Evolutionary conservation across 2,329 filamentous ascomycete species (phyloP), one percentile per base, ranked within the genome.

Genomic region (Botrytis fragariae): DNA sequence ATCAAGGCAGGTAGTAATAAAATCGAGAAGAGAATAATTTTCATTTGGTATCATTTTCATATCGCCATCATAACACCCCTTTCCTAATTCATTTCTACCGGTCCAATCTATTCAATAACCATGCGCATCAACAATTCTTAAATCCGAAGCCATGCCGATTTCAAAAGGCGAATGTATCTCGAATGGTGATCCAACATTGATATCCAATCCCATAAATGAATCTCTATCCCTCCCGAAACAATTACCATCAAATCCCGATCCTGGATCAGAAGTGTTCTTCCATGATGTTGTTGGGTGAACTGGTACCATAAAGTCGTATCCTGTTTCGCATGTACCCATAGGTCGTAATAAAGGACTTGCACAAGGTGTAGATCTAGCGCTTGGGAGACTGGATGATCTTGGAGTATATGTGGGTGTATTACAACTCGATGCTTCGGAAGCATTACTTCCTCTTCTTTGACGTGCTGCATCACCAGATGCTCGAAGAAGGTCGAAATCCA

Each of bases 401-500:
- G 48, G 48, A 12, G 3, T 69, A 16, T 69, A 57, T 57, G 65
- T 16, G 29, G 37, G 18, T 57, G 65, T 18, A 29, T 20, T 35
- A 20, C 54, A 69, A 37, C 42, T 32, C 42, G 72, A 70, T 35
- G 18, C 57, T 54, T 51, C 32, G 60, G 59, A 60, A 54, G 48
- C 60, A 18, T 65, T 59, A 35, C 59, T 63, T 35, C 65, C 44
- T 37, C 72, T 48, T 20, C 72, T 37, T 63, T 59, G 57, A 35
- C 67, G 65, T 9, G 72, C 72, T 8, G 72, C 72, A 29, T 73
- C 65, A 3, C 72, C 72, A 10, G 72, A 73, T 70, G 72, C 64
- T 44, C 44, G 29, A 16, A 73, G 65, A 22, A 73, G 37, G 4
- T 73, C 65, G 29, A 73, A 73, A 29, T 73, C 72, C 35, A 39